Percentiles rank a stretch among this genome's conserved stretches.
Evolutionary conservation across 2,329 filamentous ascomycete genomes (phyloP).

Genomic region (Botrytis porri): DNA sequence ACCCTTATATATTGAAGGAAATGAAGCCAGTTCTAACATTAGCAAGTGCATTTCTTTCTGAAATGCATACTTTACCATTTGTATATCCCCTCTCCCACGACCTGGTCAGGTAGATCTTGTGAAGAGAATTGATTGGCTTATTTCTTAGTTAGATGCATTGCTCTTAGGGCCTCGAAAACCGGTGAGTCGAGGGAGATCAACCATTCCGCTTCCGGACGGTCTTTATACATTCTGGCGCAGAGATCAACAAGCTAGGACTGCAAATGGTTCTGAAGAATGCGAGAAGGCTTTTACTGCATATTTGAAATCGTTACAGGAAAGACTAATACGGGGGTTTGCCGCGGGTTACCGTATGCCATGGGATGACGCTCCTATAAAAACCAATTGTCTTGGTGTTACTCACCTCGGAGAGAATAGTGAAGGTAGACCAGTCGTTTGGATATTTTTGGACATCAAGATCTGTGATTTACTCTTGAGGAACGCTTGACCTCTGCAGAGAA

Average conservation of each 20-base stretch:
- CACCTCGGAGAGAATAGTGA: neutral
- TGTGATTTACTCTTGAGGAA: neutral
- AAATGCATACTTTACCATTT: neutral
- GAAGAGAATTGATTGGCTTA: neutral
- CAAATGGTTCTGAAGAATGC: neutral
- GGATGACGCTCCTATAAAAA: neutral
- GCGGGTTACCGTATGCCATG: neutral
- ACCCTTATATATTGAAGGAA: constrained; percentile 25
- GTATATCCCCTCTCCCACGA: neutral
- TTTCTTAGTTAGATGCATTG: constrained; percentile 3
- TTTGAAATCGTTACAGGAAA: neutral
- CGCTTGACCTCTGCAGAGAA: constrained; percentile 11
- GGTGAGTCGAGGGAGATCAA: neutral
- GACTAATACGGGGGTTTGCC: neutral
- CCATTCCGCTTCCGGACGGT: neutral
- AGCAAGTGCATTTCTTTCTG: constrained; percentile 30
- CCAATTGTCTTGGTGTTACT: neutral
- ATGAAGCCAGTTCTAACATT: constrained; percentile 30
- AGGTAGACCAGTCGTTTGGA: neutral
- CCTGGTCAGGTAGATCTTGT: neutral
- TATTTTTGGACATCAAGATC: neutral
- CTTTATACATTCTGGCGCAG: constrained; percentile 10
- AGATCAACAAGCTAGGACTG: neutral
- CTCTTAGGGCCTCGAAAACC: neutral
- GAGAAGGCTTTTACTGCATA: neutral